Conservation (phyloP, 768 basidiomycete genomes). For the Mycena belliarum region DNA sequence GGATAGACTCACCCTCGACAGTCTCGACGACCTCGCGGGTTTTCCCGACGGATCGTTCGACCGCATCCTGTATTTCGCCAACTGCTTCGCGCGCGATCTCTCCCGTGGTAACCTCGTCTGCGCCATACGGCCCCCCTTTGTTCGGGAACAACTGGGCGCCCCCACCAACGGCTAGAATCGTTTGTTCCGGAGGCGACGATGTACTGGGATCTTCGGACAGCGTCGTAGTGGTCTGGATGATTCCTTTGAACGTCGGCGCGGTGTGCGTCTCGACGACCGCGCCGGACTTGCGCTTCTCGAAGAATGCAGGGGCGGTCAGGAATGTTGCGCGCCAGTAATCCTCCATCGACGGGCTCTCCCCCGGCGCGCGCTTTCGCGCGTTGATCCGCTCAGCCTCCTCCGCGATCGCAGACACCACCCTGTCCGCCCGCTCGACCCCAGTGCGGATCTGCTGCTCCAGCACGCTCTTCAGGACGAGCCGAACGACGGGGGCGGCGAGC, state of each 20-base stretch:
- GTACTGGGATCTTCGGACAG: slow-evolving; percentile 9
- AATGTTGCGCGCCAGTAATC: slow-evolving; percentile 33
- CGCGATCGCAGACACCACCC: slow-evolving; percentile 27
- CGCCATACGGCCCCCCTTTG: slow-evolving; percentile 32
- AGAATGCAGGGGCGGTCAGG: slow-evolving; percentile 24
- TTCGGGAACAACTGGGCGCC: slow-evolving; percentile 38
- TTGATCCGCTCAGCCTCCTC: slow-evolving; percentile 24
- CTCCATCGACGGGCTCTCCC: slow-evolving; percentile 19
- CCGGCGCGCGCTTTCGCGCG: slow-evolving; percentile 6
- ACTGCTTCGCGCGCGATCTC: slow-evolving; percentile 23
- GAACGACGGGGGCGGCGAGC: slow-evolving; percentile 34
- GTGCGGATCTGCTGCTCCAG: slow-evolving; percentile 31
- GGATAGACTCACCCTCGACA: slow-evolving; percentile 19
- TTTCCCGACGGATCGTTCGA: slow-evolving; percentile 20
- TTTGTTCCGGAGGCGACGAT: slow-evolving; percentile 21
- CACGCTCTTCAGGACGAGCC: slow-evolving; percentile 25
- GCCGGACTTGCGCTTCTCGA: not conserved
- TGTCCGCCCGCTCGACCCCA: slow-evolving; percentile 29
- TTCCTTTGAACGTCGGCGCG: slow-evolving; percentile 30
- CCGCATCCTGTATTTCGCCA: slow-evolving; percentile 17
- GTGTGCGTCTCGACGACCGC: slow-evolving; percentile 13
- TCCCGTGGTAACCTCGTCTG: slow-evolving; percentile 25
- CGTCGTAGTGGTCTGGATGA: slow-evolving; percentile 29
- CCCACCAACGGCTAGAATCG: slow-evolving; percentile 36
- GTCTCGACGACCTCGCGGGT: slow-evolving; percentile 21